phyloP scores from a whole-genome alignment of 306 rosid species.

The Pterocarpus macrocarpus region DNA sequence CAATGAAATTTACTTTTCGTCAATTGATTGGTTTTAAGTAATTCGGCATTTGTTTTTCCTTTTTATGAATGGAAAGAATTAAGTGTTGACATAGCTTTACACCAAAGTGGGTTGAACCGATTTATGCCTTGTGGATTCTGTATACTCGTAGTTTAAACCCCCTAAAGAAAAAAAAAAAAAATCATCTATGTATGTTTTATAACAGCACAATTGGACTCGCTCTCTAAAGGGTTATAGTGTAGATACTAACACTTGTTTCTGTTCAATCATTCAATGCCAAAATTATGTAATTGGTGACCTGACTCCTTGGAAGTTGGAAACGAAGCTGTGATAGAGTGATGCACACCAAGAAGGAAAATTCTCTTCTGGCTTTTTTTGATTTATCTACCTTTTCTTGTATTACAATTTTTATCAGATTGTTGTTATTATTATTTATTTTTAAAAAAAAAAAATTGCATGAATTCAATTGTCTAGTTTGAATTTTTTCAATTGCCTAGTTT shows the following conservation, averaged over 20 bases:
- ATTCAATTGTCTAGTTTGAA: background rate
- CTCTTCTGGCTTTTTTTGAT: background rate
- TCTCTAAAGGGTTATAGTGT: background rate
- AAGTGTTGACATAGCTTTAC: too few relatives aligned
- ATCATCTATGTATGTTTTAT: background rate
- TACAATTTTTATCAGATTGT: background rate
- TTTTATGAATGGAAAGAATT: too few relatives aligned
- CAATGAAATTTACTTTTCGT: background rate
- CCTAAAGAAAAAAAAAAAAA: too few relatives aligned
- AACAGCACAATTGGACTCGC: background rate
- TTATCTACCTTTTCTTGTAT: background rate
- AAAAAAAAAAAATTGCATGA: background rate
- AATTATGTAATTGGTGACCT: conserved; percentile 2
- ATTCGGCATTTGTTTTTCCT: too few relatives aligned
- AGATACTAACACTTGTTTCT: background rate
- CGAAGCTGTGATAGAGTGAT: conserved; percentile 1
- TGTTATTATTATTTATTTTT: background rate
- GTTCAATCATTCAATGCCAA: background rate
- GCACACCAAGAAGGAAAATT: background rate
- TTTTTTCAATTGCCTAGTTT: background rate
- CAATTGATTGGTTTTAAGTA: too few relatives aligned
- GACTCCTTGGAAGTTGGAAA: background rate
- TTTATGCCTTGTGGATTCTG: too few relatives aligned
- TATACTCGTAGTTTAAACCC: too few relatives aligned
- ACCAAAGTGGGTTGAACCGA: too few relatives aligned